Evolutionary conservation across 1,284 basidiomycete species (phyloP).

Genomic region (Moesziomyces parantarcticus): DNA sequence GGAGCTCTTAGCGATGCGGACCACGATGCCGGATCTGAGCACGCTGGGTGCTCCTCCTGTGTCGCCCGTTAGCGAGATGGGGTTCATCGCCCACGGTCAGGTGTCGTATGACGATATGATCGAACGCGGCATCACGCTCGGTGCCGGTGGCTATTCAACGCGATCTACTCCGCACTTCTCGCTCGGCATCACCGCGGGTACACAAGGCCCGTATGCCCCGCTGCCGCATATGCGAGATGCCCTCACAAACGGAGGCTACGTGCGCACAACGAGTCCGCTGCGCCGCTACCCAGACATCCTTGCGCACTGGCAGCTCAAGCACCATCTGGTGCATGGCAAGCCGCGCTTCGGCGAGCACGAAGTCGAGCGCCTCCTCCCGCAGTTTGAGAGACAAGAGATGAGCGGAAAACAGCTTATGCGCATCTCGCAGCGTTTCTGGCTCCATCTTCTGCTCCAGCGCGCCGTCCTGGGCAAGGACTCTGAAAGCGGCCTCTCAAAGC

Average conservation of each 20-base stretch:
- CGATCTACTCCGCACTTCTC: slow-evolving; percentile 76
- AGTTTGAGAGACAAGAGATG: slow-evolving; percentile 48
- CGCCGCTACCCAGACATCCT: slow-evolving; percentile 86
- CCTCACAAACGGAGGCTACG: slow-evolving; percentile 71
- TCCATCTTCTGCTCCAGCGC: slow-evolving; percentile 25
- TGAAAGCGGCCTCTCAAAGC: slow-evolving; percentile 1
- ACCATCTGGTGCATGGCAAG: slow-evolving; percentile 70
- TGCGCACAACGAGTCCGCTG: slow-evolving; percentile 86
- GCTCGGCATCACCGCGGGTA: slow-evolving; percentile 76
- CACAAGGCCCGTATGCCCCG: neutral
- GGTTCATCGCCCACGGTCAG: slow-evolving; percentile 30
- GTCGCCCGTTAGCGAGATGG: neutral
- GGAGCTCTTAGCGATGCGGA: slow-evolving; percentile 61
- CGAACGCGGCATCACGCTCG: slow-evolving; percentile 11
- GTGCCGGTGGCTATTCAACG: slow-evolving; percentile 19
- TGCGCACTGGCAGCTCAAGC: slow-evolving; percentile 93
- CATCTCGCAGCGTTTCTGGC: slow-evolving; percentile 41
- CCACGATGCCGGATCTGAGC: slow-evolving; percentile 46
- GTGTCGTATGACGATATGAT: slow-evolving; percentile 31
- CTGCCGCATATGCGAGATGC: slow-evolving; percentile 4
- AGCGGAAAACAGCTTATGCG: slow-evolving; percentile 39
- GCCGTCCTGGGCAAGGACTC: slow-evolving; percentile 11
- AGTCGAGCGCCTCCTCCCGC: slow-evolving; percentile 27
- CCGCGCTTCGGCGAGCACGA: slow-evolving; percentile 9
- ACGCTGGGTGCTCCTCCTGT: slow-evolving; percentile 17